Conservation (phyloP, 306 rosid genomes). For the Dalbergia oliveri region DNA sequence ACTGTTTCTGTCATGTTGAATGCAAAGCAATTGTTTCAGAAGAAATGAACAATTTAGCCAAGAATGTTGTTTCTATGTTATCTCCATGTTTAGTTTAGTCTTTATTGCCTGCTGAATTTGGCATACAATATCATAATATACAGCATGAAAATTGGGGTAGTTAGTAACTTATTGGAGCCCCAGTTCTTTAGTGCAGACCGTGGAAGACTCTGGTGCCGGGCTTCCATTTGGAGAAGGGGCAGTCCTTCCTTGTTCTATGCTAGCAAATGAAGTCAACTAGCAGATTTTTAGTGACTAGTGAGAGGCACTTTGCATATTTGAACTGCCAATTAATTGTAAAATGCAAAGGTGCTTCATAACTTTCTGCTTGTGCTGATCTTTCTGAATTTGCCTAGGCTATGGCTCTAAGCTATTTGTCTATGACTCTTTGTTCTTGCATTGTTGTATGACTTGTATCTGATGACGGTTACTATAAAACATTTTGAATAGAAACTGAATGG, state of each 20-base stretch:
- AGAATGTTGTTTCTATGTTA: background rate
- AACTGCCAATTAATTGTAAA: too few relatives aligned
- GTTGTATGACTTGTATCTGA: constrained; percentile 53
- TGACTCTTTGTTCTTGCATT: too few relatives aligned
- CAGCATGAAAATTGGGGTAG: background rate
- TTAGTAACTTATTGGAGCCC: constrained; percentile 72
- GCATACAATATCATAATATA: too few relatives aligned
- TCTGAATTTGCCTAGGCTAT: constrained; percentile 51
- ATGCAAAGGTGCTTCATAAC: too few relatives aligned
- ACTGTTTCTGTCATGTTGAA: constrained; percentile 53
- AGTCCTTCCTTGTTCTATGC: constrained; percentile 71
- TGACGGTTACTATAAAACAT: constrained; percentile 44
- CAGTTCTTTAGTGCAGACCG: constrained; percentile 66
- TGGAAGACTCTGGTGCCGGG: constrained; percentile 64
- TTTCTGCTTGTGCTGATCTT: constrained; percentile 42
- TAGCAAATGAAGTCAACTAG: too few relatives aligned
- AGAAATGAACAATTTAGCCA: constrained; percentile 46
- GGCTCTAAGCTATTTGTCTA: constrained; percentile 65
- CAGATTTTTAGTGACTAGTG: too few relatives aligned
- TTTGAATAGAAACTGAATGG: constrained; percentile 64
- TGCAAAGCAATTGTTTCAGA: constrained; percentile 38
- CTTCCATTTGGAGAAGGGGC: constrained; percentile 75
- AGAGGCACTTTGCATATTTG: too few relatives aligned
- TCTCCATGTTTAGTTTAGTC: background rate
- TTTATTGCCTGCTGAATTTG: background rate